phyloP scores from a whole-genome alignment of 2,329 filamentous ascomycete genomes.

The Fusarium denticulatum region DNA sequence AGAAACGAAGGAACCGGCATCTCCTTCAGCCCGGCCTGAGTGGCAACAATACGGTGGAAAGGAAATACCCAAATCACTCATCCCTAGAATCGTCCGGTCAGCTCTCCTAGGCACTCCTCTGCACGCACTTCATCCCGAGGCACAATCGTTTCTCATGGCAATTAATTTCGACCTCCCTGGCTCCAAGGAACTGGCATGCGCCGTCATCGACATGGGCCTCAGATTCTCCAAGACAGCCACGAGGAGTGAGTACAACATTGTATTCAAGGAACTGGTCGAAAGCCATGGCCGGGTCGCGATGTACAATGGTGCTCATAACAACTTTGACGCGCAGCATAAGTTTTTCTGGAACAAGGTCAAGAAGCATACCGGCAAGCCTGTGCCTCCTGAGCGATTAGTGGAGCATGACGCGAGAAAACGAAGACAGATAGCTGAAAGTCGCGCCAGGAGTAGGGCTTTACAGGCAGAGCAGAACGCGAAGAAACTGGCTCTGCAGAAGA shows the following conservation, averaged over 20 bases:
- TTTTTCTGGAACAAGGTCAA: conserved; percentile 29
- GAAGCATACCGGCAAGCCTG: conserved; percentile 10
- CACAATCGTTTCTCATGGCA: conserved; percentile 22
- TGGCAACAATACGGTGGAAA: neutral
- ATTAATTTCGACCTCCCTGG: conserved; percentile 8
- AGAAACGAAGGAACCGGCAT: neutral
- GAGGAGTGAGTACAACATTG: conserved; percentile 29
- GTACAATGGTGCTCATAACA: conserved; percentile 13
- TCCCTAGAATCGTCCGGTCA: conserved; percentile 6
- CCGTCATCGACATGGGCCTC: conserved; percentile 30
- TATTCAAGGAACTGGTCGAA: conserved; percentile 10
- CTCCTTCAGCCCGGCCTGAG: conserved; percentile 2
- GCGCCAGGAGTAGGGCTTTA: neutral
- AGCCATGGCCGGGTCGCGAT: neutral
- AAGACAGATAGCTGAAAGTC: neutral
- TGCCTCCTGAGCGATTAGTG: conserved; percentile 21
- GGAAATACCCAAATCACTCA: conserved; percentile 10
- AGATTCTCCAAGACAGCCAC: conserved; percentile 25
- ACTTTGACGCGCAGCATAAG: conserved; percentile 8
- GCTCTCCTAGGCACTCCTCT: neutral
- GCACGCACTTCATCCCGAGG: conserved; percentile 2
- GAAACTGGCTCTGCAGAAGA: conserved; percentile 6
- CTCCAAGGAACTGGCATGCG: conserved; percentile 17
- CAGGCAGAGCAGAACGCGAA: conserved; percentile 9
- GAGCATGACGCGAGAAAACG: neutral